phyloP scores from a whole-genome alignment of 2,329 filamentous ascomycete species.

The Colletotrichum spinosum region DNA sequence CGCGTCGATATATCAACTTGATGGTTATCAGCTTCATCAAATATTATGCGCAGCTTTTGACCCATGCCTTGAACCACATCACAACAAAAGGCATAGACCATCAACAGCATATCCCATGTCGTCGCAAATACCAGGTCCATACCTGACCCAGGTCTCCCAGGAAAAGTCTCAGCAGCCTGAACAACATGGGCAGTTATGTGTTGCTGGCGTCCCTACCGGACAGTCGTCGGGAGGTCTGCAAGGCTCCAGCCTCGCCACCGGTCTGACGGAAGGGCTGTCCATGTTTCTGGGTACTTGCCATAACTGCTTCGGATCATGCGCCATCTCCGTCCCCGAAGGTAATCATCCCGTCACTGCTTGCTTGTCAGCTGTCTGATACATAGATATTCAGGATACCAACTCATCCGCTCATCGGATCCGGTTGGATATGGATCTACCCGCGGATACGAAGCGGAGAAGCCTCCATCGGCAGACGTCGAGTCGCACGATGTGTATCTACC shows the following conservation, averaged over 20 bases:
- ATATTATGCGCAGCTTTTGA: slow-evolving; percentile 25
- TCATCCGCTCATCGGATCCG: slow-evolving; percentile 40
- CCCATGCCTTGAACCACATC: neutral
- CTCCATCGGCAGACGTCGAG: slow-evolving; percentile 37
- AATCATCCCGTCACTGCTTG: slow-evolving; percentile 40
- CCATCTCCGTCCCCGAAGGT: slow-evolving; percentile 34
- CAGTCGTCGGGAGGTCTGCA: slow-evolving; percentile 37
- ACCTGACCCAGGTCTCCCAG: slow-evolving; percentile 43
- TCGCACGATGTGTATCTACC: slow-evolving; percentile 37
- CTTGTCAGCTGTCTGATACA: slow-evolving; percentile 40
- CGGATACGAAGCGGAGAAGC: slow-evolving; percentile 47
- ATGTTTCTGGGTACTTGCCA: slow-evolving; percentile 46
- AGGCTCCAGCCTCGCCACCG: slow-evolving; percentile 26
- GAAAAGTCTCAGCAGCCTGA: slow-evolving; percentile 46
- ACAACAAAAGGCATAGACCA: slow-evolving; percentile 48
- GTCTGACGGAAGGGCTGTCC: slow-evolving; percentile 42
- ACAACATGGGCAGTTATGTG: slow-evolving; percentile 41
- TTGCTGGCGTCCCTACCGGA: slow-evolving; percentile 22
- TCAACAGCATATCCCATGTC: slow-evolving; percentile 48
- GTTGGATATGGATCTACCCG: slow-evolving; percentile 45
- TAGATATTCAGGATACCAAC: slow-evolving; percentile 48
- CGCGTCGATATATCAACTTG: slow-evolving; percentile 47
- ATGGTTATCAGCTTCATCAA: slow-evolving; percentile 46
- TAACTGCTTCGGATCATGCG: slow-evolving; percentile 45
- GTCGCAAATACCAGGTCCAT: slow-evolving; percentile 39